These are phyloP conservation scores for Lipomyces orientalis DNA, from an alignment of 805 yeast genomes.

Conservation along the genomic window DNA sequence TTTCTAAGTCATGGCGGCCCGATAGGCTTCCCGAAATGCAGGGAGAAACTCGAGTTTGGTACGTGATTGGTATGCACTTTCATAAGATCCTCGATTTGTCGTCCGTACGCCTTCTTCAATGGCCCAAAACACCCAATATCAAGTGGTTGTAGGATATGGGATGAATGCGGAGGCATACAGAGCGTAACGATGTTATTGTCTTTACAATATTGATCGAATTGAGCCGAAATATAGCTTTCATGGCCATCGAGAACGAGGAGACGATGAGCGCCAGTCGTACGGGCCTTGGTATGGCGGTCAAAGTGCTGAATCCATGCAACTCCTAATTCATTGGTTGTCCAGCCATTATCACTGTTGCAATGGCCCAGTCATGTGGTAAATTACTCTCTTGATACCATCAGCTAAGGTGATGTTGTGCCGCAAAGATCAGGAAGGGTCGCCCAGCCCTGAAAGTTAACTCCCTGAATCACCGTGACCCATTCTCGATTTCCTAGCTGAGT, in stretches of 20 bases:
- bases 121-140: too few relatives aligned
- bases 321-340: slow-evolving; percentile 13
- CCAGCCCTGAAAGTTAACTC: background rate
- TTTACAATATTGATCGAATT: too few relatives aligned
- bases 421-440: background rate
- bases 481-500: background rate
- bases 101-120: too few relatives aligned
- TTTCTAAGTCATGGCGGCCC: too few relatives aligned
- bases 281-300: slow-evolving; percentile 10
- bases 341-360: slow-evolving; percentile 4
- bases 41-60: too few relatives aligned
- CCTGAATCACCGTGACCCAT: background rate
- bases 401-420: background rate
- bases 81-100: too few relatives aligned
- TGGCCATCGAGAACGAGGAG: slow-evolving; percentile 22
- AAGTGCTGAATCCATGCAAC: slow-evolving; percentile 15
- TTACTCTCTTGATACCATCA: too few relatives aligned
- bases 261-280: slow-evolving; percentile 16
- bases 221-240: slow-evolving; percentile 19
- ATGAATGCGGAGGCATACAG: too few relatives aligned
- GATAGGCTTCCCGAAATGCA: too few relatives aligned
- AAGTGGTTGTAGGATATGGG: too few relatives aligned
- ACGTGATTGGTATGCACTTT: too few relatives aligned
- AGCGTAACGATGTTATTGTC: too few relatives aligned
- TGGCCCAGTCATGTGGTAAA: slow-evolving; percentile 6